These are phyloP conservation scores for Lentinula guzmanii DNA, from an alignment of 768 basidiomycete genomes.

Conservation along the genomic window DNA sequence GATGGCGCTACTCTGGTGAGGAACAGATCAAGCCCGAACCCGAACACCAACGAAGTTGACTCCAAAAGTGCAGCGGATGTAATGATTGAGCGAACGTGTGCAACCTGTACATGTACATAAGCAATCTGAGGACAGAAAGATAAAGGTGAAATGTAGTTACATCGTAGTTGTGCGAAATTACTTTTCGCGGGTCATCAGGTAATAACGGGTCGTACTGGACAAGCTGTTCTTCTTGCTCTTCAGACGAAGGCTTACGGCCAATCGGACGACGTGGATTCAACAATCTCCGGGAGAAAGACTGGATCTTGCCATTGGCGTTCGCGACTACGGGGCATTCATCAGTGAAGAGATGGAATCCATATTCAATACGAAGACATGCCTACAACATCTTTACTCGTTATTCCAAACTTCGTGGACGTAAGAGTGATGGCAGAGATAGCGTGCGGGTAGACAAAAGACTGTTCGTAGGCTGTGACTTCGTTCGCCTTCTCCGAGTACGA, in stretches of 20 bases:
- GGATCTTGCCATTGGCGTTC: conserved; percentile 66
- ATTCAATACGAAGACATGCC: conserved; percentile 32
- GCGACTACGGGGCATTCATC: conserved; percentile 48
- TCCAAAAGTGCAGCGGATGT: conserved; percentile 85
- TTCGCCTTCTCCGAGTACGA: conserved; percentile 48
- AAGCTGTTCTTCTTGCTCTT: conserved; percentile 83
- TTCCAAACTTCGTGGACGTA: conserved; percentile 85
- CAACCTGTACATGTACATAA: conserved; percentile 36
- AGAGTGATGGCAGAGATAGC: conserved; percentile 64
- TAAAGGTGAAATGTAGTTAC: not conserved
- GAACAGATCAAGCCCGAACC: conserved; percentile 88
- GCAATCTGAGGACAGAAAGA: not conserved
- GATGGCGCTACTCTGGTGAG: conserved; percentile 80
- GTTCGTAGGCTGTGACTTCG: conserved; percentile 54
- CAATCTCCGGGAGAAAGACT: conserved; percentile 63
- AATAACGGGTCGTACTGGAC: conserved; percentile 80
- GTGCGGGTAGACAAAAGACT: conserved; percentile 65
- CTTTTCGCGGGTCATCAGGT: conserved; percentile 56
- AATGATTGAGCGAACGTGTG: conserved; percentile 58
- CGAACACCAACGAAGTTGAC: conserved; percentile 85
- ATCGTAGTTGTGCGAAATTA: conserved; percentile 29
- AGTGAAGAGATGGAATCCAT: not conserved
- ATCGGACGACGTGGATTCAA: conserved; percentile 82
- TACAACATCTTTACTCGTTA: conserved; percentile 81
- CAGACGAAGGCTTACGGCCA: conserved; percentile 61